phyloP scores from a whole-genome alignment of 2,329 filamentous ascomycete genomes.

The Fusarium floridanum region DNA sequence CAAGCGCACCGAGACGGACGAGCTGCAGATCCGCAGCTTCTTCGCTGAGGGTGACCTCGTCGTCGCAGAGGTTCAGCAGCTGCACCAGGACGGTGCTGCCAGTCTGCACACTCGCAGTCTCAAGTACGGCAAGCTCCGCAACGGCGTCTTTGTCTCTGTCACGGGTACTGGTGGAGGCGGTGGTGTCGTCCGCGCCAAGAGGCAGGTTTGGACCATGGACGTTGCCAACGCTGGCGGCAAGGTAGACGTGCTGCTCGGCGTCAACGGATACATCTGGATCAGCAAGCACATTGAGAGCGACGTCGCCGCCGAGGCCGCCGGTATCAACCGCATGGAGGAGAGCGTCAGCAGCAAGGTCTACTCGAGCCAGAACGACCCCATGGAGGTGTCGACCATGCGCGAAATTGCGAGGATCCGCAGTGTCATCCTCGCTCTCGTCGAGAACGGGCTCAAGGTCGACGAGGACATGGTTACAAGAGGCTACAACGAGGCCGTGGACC shows the following conservation, averaged over 20 bases:
- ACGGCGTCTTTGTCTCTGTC: conserved; percentile 89
- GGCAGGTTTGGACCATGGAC: conserved; percentile 89
- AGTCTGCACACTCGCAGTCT: conserved; percentile 89
- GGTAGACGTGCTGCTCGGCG: conserved; percentile 89
- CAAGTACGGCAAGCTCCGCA: conserved; percentile 95
- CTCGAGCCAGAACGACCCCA: conserved; percentile 92
- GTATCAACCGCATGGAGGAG: conserved; percentile 90
- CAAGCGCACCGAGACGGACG: conserved; percentile 93
- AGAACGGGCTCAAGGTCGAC: conserved; percentile 86
- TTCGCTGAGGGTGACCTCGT: conserved; percentile 95
- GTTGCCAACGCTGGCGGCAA: conserved; percentile 68
- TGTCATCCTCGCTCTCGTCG: conserved; percentile 85
- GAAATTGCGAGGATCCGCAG: conserved; percentile 90
- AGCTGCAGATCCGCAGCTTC: conserved; percentile 97
- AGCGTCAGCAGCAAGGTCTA: conserved; percentile 88
- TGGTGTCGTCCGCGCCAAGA: conserved; percentile 84
- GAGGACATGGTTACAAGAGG: conserved; percentile 88
- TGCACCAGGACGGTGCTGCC: conserved; percentile 88
- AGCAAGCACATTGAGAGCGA: conserved; percentile 81
- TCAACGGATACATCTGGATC: conserved; percentile 98
- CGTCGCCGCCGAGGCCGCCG: conserved; percentile 60
- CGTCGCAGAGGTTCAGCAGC: conserved; percentile 92
- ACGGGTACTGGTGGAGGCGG: conserved; percentile 86
- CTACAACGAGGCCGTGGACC: conserved; percentile 84
- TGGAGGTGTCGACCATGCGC: conserved; percentile 80